Evolutionary conservation across 2,329 filamentous ascomycete genomes (phyloP).

Genomic region (Lithohypha guttulata): DNA sequence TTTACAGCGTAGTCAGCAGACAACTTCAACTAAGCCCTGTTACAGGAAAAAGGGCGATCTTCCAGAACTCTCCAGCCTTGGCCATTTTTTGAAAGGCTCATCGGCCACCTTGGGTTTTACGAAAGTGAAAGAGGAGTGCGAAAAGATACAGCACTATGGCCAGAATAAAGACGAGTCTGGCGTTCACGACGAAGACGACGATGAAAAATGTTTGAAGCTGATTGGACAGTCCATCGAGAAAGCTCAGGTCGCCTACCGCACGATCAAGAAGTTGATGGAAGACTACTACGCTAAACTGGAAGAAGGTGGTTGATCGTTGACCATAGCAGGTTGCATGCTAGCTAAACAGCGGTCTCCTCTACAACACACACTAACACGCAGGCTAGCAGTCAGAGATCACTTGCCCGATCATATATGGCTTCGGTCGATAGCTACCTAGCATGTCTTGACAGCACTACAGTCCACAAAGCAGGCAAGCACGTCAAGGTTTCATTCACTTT

Average conservation of each 20-base stretch:
- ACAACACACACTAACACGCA: too few relatives aligned
- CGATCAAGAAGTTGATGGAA: conserved; percentile 59
- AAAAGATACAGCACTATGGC: conserved; percentile 92
- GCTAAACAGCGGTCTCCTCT: too few relatives aligned
- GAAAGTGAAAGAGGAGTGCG: conserved; percentile 85
- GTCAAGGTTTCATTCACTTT: too few relatives aligned
- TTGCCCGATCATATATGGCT: too few relatives aligned
- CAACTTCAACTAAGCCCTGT: conserved; percentile 12
- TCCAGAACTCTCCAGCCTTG: conserved; percentile 64
- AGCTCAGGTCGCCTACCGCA: conserved; percentile 66
- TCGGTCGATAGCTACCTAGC: too few relatives aligned
- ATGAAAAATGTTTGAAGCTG: conserved; percentile 55
- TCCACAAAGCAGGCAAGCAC: too few relatives aligned
- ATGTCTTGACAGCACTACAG: too few relatives aligned
- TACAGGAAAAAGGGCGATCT: conserved; percentile 58
- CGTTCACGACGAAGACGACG: conserved; percentile 52
- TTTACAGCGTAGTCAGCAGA: too few relatives aligned
- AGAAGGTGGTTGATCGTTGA: too few relatives aligned
- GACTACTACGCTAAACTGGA: conserved; percentile 48
- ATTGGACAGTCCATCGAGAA: conserved; percentile 59
- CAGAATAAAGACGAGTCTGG: conserved; percentile 72
- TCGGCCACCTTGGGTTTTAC: conserved; percentile 85
- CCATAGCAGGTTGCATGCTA: too few relatives aligned
- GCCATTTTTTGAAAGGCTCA: conserved; percentile 95
- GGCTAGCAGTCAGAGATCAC: too few relatives aligned